These are phyloP conservation scores for Dioscorea dumetorum DNA, from an alignment of 106 monocot species.

Conservation along the genomic window DNA sequence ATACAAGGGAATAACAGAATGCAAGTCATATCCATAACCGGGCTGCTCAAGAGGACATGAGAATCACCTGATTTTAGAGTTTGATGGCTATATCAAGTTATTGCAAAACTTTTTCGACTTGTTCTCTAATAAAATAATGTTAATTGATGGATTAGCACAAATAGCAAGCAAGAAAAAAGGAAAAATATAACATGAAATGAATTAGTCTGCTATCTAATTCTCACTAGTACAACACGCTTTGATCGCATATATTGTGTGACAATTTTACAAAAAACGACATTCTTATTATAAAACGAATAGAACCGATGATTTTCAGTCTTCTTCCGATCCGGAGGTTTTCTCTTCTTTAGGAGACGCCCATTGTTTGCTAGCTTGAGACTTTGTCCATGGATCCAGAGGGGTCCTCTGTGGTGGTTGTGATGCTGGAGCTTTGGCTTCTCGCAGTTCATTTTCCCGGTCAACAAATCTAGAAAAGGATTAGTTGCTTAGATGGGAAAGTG, in stretches of 20 bases:
- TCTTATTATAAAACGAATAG: not conserved
- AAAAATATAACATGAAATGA: no score
- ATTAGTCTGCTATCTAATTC: no score
- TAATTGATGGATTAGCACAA: no score
- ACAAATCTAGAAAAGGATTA: slow-evolving; percentile 54
- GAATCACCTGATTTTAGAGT: no score
- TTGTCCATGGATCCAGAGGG: slow-evolving; percentile 83
- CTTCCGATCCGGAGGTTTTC: slow-evolving; percentile 25
- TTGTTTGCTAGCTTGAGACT: slow-evolving; percentile 52
- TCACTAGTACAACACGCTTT: not conserved
- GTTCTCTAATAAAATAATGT: no score
- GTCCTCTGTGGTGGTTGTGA: slow-evolving; percentile 59
- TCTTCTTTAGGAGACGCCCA: slow-evolving; percentile 74
- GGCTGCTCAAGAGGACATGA: no score
- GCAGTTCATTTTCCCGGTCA: slow-evolving; percentile 90
- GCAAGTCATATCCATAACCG: no score
- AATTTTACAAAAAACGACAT: not conserved
- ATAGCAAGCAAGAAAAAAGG: no score
- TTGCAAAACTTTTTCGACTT: no score
- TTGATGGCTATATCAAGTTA: no score
- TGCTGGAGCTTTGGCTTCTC: slow-evolving; percentile 75
- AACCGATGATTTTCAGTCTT: slow-evolving; percentile 5
- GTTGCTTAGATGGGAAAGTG: no score
- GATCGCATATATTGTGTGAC: not conserved
- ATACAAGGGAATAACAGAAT: no score